Evolutionary conservation across 371 early-diverging fungal genomes (phyloP), one percentile per base, ranked within the genome.

Genomic region (Nematocida minor): DNA sequence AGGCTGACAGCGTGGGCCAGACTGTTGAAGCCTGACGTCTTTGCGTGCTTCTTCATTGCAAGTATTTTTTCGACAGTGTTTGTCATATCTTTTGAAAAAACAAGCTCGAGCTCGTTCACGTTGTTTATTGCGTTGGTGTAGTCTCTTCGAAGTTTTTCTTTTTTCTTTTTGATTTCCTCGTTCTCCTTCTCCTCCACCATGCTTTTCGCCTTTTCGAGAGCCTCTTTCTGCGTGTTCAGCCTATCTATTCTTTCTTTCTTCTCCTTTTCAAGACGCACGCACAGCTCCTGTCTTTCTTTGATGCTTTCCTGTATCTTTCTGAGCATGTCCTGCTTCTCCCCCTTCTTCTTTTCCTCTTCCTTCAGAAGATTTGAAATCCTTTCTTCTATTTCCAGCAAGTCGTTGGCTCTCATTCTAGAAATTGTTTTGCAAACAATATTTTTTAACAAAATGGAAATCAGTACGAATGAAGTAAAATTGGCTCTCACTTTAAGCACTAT

Each of bases 401-500:
- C 66, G 49, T 49, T 60, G 42, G 40, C 55, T 64, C 49, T 64
- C 77, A 74, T 74, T 70, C 7, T 70, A 69, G 20, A 70, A 70
- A 60, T 60, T 57, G 42, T 60, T 74, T 63, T 62, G 48, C 63
- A 64, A 74, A 64, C 77, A 62, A 63, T 66, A 38, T 64, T 74
- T 74, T 64, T 63, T 60, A 25, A 34, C 31, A 57, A 44, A 36
- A 63, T 74, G 77, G 32, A 64, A 66, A 64, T 62, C 40, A 66
- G 14, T 38, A 34, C 71, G n/a, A 42, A 22, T 34, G 47, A 66
- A 32, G 11, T 6, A 27, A 44, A 62, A 27, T 22, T 62, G 18
- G 63, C 46, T 62, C 42, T 62, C 42, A 62, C 63, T 41, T 44
- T 62, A 16, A 42, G 63, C 27, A 62, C 42, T n/a, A 42, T 62